A percentile compares a stretch with the other conserved stretches of the same genome.
Evolutionary conservation across 352 stramenopile species (phyloP).

Genomic region (Albugo laibachii): DNA sequence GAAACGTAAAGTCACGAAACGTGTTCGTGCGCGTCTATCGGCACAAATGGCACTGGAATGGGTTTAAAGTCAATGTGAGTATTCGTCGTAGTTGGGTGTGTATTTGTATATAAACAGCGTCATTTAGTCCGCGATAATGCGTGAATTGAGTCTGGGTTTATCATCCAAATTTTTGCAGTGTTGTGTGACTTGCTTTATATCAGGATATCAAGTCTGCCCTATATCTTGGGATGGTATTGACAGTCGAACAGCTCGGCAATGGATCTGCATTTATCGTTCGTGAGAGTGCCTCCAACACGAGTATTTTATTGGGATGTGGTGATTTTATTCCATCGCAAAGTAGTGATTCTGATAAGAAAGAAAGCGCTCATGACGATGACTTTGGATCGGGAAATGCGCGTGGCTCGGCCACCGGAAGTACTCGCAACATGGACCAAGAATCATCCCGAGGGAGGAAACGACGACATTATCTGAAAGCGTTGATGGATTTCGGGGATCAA

Average conservation of each 20-base stretch:
- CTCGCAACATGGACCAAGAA: constrained; percentile 1
- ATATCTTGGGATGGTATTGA: constrained; percentile 28
- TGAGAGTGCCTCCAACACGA: constrained; percentile 24
- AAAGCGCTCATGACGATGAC: constrained; percentile 14
- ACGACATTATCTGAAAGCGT: constrained; percentile 29
- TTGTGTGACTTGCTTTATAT: constrained; percentile 10
- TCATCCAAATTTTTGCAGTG: constrained; percentile 8
- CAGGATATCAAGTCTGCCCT: constrained; percentile 7
- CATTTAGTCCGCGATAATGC: not conserved
- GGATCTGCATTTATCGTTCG: constrained; percentile 46
- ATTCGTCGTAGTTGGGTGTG: not conserved
- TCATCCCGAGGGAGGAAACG: too few relatives aligned
- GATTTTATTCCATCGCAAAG: constrained; percentile 11
- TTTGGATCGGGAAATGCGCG: constrained; percentile 13
- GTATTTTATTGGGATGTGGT: constrained; percentile 40
- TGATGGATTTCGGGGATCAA: constrained; percentile 3
- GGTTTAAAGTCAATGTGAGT: too few relatives aligned
- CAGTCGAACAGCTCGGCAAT: constrained; percentile 39
- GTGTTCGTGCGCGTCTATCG: not conserved
- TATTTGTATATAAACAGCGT: not conserved
- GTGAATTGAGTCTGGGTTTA: not conserved
- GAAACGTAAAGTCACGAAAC: constrained; percentile 40
- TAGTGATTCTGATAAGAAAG: constrained; percentile 6
- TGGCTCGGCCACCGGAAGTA: constrained; percentile 6
- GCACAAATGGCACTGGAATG: too few relatives aligned